phyloP scores from a whole-genome alignment of 495 filamentous ascomycete species.

The Penicillium lagena region DNA sequence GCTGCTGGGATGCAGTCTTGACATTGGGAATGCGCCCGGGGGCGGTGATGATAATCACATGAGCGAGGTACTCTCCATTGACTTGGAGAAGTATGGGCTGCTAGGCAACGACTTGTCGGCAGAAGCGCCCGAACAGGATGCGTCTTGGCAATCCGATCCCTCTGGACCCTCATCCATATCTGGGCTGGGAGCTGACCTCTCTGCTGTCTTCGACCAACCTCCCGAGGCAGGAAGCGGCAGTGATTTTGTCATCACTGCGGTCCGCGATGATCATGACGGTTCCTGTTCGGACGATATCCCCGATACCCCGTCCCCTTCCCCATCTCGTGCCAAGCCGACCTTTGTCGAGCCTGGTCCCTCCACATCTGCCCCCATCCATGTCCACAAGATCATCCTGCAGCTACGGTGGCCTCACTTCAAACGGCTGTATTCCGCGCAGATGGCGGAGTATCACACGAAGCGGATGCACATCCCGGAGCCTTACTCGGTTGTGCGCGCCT shows the following conservation, averaged over 20 bases:
- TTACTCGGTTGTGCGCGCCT: constrained; percentile 88
- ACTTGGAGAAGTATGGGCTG: constrained; percentile 78
- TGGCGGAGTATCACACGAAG: constrained; percentile 94
- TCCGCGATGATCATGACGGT: constrained; percentile 55
- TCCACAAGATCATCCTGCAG: constrained; percentile 84
- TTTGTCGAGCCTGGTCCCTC: constrained; percentile 56
- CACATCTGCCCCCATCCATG: constrained; percentile 84
- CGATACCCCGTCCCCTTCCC: constrained; percentile 27
- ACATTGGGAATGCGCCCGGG: constrained; percentile 45
- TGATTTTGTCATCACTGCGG: constrained; percentile 80
- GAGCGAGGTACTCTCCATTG: constrained; percentile 87
- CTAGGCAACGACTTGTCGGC: constrained; percentile 68
- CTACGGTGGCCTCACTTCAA: constrained; percentile 96
- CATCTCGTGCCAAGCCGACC: constrained; percentile 39
- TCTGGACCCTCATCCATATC: constrained; percentile 38
- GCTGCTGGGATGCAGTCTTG: constrained; percentile 85
- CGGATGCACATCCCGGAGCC: constrained; percentile 97
- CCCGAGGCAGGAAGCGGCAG: constrained; percentile 74
- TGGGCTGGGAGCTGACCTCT: constrained; percentile 75
- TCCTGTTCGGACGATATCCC: constrained; percentile 50
- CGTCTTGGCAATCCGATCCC: constrained; percentile 45
- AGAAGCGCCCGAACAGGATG: constrained; percentile 52
- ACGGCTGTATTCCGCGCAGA: constrained; percentile 81
- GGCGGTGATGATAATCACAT: constrained; percentile 75
- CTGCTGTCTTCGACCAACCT: constrained; percentile 73